Evolutionary conservation across 805 yeast genomes (phyloP).

Genomic region (Nakazawaea ishiwadae): DNA sequence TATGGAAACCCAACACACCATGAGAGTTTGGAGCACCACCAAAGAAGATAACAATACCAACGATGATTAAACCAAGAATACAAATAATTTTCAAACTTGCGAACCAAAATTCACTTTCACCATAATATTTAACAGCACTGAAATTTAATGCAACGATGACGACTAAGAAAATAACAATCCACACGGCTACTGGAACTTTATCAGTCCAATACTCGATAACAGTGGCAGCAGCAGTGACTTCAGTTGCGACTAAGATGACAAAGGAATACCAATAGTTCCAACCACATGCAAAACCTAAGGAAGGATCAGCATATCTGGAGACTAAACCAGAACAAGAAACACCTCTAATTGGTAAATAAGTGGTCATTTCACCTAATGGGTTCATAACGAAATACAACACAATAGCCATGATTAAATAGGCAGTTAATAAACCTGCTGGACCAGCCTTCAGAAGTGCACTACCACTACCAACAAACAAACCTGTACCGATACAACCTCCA

Average conservation of each 20-base stretch:
- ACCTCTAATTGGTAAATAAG: constrained; percentile 57
- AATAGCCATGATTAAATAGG: constrained; percentile 58
- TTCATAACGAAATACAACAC: constrained; percentile 65
- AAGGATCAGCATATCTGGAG: constrained; percentile 55
- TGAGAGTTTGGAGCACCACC: constrained; percentile 57
- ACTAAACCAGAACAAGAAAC: constrained; percentile 59
- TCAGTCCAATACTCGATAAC: constrained; percentile 60
- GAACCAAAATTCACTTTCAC: constrained; percentile 63
- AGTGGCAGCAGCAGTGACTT: constrained; percentile 61
- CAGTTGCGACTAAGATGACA: constrained; percentile 52
- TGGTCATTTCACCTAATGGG: constrained; percentile 63
- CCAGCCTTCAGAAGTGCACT: constrained; percentile 30
- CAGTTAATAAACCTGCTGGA: constrained; percentile 45
- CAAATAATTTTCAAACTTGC: constrained; percentile 61
- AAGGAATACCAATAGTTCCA: constrained; percentile 41
- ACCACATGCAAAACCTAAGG: constrained; percentile 59
- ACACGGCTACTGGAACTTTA: constrained; percentile 49
- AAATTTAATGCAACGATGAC: constrained; percentile 42
- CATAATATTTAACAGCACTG: constrained; percentile 45
- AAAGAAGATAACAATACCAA: constrained; percentile 53
- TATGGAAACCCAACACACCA: constrained; percentile 41
- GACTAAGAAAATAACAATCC: constrained; percentile 51
- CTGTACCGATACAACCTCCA: constrained; percentile 74
- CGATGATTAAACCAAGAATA: constrained; percentile 55
- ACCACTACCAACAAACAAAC: constrained; percentile 46